Conservation (phyloP, 2,329 filamentous ascomycete species). For the Xylariaceae sp. region DNA sequence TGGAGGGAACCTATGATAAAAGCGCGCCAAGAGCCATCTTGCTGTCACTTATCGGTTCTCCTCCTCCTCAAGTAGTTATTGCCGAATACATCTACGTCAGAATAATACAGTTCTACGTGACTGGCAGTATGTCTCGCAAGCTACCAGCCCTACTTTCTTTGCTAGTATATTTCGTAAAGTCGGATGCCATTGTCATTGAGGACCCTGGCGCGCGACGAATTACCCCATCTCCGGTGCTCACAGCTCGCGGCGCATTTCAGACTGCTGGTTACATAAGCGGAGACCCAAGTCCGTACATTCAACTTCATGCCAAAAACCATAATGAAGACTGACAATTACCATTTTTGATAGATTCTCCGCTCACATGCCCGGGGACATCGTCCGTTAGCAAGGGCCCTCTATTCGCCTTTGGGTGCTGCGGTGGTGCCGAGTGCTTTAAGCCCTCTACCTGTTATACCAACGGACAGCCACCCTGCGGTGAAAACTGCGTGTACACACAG, state of each 20-base stretch:
- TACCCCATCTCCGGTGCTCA: background rate
- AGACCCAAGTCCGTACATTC: background rate
- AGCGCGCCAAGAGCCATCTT: too few species aligned
- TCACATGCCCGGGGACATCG: background rate
- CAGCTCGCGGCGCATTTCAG: constrained; percentile 1
- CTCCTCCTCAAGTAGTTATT: too few species aligned
- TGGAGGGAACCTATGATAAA: too few species aligned
- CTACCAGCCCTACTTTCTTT: too few species aligned
- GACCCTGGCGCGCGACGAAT: background rate
- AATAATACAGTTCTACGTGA: too few species aligned
- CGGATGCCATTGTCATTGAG: background rate
- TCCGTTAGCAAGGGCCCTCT: background rate
- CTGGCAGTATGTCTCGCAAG: too few species aligned
- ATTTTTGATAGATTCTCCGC: too few species aligned
- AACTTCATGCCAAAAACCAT: too few species aligned
- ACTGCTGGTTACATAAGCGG: constrained; percentile 3
- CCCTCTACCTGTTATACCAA: constrained; percentile 2
- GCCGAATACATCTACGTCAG: too few species aligned
- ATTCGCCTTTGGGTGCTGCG: constrained; percentile 1
- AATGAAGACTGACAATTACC: too few species aligned
- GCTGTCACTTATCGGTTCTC: too few species aligned
- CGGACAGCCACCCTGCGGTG: constrained; percentile 1
- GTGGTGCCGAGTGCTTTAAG: background rate
- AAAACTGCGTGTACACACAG: constrained; percentile 2
- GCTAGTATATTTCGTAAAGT: too few species aligned